Evolutionary conservation across 148 eudicot genomes (phyloP), one percentile per base, ranked within the genome.

Genomic region (Heliamphora exappendiculata): DNA sequence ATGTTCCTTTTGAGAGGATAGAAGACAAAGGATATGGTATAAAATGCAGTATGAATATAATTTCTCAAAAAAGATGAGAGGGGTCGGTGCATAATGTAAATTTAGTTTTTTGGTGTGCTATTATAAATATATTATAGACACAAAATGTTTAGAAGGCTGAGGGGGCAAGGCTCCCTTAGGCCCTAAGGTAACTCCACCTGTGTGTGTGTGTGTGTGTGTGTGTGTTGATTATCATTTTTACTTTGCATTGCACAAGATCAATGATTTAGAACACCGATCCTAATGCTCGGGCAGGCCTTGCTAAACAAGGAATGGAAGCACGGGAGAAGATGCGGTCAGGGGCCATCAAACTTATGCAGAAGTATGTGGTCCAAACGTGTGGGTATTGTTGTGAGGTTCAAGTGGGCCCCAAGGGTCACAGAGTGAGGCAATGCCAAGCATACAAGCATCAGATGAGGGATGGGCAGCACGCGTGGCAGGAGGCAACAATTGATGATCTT

Each of bases 391-490:
- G 78, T 7, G 87, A 84, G 72, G 82, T 84, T 36, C 87, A 84
- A 53, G 87, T 84, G 12, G 87, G 87, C 72, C 87, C 87, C 3
- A 84, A 78, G 60, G 87, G 87, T 54, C 84, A 84, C 64, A 78
- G 87, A 41, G 84, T 84, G 24, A 81, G 84, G 76, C 84, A 84
- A 16, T 81, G 87, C 73, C 84, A 75, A 45, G 82, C 80, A 57
- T 81, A 59, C 76, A 84, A 81, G 80, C 87, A 84, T 79, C 87
- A 84, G 80, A 84, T 81, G 84, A 81, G 87, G 67, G 87, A 84
- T 31, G 87, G 87, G 1, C 84, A 84, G 73, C 87, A 84, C 47
- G 87, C 84, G 31, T 84, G 87, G 87, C 87, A 84, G 58, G 82
- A 84, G 73, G 87, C 84, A 45, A 81, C 82, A 13, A 33, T 84